These are phyloP conservation scores for Saposhnikovia divaricata DNA, from an alignment of 129 eudicot species.

Conservation along the genomic window DNA sequence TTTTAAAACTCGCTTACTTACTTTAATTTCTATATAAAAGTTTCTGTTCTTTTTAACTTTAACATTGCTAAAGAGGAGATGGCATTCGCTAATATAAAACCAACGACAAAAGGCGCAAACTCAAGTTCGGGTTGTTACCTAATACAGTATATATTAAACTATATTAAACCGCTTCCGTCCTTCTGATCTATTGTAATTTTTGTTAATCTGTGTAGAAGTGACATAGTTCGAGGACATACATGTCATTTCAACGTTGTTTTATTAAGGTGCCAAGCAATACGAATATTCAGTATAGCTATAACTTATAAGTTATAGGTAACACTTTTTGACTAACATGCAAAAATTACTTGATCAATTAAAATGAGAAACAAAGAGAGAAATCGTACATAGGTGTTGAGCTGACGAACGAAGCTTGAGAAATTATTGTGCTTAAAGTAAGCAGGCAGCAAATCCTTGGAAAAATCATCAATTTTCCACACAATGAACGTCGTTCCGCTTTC, in stretches of 20 bases:
- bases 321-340: not conserved
- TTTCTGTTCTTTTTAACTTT: too few species aligned
- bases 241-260: not conserved
- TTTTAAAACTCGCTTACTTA: too few species aligned
- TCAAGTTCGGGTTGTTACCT: too few species aligned
- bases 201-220: too few species aligned
- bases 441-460: conserved; percentile 76
- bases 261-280: not conserved
- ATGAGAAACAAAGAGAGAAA: not conserved
- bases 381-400: conserved; percentile 85
- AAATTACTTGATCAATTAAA: not conserved
- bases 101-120: too few species aligned
- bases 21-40: too few species aligned
- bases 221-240: not conserved
- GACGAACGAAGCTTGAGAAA: conserved; percentile 91
- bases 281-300: not conserved
- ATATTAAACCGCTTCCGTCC: too few species aligned
- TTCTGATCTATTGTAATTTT: too few species aligned
- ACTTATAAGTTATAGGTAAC: too few species aligned
- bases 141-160: too few species aligned
- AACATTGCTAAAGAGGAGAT: too few species aligned
- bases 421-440: conserved; percentile 81
- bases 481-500: conserved; percentile 59
- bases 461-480: conserved; percentile 89
- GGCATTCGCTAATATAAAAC: too few species aligned